phyloP scores from a whole-genome alignment of 2,329 filamentous ascomycete species.

The Septoria petroselini region DNA sequence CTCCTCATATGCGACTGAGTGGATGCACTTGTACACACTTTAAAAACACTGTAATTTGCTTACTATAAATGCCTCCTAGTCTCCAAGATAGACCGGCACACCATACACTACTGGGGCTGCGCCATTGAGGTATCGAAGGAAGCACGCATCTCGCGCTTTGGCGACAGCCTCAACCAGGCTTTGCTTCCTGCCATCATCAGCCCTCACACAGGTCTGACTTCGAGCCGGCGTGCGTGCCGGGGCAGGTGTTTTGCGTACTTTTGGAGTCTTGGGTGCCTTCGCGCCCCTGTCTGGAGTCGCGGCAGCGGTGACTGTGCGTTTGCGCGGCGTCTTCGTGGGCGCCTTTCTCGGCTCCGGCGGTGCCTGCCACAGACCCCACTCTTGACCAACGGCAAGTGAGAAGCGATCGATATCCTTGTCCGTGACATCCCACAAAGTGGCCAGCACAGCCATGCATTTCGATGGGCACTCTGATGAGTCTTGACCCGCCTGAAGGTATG shows the following conservation, averaged over 20 bases:
- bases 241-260: constrained; percentile 33
- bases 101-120: constrained; percentile 94
- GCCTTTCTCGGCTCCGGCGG: constrained; percentile 23
- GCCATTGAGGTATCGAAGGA: constrained; percentile 86
- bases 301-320: constrained; percentile 27
- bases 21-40: too few species aligned
- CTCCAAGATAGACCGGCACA: constrained; percentile 76
- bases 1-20: too few species aligned
- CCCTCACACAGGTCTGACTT: constrained; percentile 28
- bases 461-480: constrained; percentile 6
- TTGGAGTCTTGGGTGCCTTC: constrained; percentile 38
- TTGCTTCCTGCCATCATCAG: constrained; percentile 36
- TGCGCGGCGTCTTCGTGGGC: constrained; percentile 33
- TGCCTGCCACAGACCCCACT: constrained; percentile 69
- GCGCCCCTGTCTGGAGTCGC: constrained; percentile 32
- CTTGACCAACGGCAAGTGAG: constrained; percentile 71
- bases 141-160: constrained; percentile 71
- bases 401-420: constrained; percentile 97
- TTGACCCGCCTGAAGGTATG: constrained; percentile 79
- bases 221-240: constrained; percentile 33
- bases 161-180: constrained; percentile 76
- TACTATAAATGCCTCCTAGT: constrained; percentile 25
- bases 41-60: too few species aligned
- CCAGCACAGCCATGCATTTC: constrained; percentile 68
- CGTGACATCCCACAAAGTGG: constrained; percentile 96